These are phyloP conservation scores for Rhododendron mucronatum DNA, from an alignment of 148 eudicot species.

Conservation along the genomic window DNA sequence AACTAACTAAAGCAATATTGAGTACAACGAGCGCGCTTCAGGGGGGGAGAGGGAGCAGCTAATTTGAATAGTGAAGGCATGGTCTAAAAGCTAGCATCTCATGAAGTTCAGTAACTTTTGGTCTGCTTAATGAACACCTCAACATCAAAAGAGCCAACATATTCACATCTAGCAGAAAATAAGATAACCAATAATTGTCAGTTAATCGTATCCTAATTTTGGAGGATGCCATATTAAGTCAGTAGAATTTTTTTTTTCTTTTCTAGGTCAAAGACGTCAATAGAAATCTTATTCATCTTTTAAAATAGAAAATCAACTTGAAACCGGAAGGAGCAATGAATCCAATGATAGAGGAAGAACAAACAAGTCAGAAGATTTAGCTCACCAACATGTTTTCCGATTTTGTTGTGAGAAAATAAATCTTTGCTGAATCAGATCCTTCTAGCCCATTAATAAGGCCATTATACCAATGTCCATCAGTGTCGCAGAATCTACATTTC, in stretches of 20 bases:
- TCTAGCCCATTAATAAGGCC: constrained; percentile 59
- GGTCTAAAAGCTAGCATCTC: background rate
- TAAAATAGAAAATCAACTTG: constrained; percentile 1
- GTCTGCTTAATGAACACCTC: background rate
- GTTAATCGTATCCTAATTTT: too few relatives aligned
- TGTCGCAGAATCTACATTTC: constrained; percentile 85
- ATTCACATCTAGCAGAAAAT: background rate
- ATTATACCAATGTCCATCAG: constrained; percentile 87
- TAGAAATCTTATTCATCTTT: background rate
- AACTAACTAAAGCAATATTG: background rate
- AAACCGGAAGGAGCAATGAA: background rate
- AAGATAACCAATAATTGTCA: background rate
- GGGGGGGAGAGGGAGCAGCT: background rate
- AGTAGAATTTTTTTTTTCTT: background rate
- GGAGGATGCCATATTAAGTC: background rate
- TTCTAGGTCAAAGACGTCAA: background rate
- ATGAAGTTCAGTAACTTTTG: background rate
- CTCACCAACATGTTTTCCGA: constrained; percentile 85
- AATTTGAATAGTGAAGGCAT: background rate
- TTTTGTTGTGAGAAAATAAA: constrained; percentile 76
- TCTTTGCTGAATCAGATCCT: constrained; percentile 50
- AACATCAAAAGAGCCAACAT: background rate
- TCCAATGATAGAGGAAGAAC: background rate
- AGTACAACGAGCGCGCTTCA: background rate
- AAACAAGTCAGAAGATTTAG: background rate